Percentiles rank a stretch among this genome's conserved stretches.
Evolutionary conservation across 495 filamentous ascomycete species (phyloP).

Genomic region (Xylaria flabelliformis): DNA sequence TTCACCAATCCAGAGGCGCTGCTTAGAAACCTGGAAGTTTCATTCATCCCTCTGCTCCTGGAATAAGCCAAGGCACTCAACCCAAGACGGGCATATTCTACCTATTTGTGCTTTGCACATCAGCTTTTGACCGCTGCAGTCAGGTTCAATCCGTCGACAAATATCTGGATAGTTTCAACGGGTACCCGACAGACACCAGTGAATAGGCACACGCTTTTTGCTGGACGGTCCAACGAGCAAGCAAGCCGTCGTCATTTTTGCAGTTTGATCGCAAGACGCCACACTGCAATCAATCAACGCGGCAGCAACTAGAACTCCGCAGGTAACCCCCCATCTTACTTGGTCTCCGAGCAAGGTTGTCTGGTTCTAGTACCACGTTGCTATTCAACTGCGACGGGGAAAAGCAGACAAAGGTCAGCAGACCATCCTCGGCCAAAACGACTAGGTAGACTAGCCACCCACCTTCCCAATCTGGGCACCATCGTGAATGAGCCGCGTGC

Average conservation of each 20-base stretch:
- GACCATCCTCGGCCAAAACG: constrained; percentile 26
- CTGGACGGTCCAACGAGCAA: neutral
- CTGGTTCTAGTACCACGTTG: constrained; percentile 26
- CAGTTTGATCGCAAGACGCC: neutral
- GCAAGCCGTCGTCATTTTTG: neutral
- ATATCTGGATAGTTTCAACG: constrained; percentile 23
- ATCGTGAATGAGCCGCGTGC: constrained; percentile 21
- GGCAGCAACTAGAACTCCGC: constrained; percentile 4
- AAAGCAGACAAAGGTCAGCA: constrained; percentile 13
- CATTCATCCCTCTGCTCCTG: constrained; percentile 11
- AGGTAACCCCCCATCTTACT: neutral
- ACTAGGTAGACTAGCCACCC: constrained; percentile 24
- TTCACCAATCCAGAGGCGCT: constrained; percentile 8
- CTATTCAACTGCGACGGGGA: constrained; percentile 16
- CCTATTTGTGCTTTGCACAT: neutral
- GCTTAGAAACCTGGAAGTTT: constrained; percentile 30
- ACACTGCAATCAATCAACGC: neutral
- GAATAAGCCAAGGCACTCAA: neutral
- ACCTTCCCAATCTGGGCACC: constrained; percentile 28
- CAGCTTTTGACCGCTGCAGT: neutral
- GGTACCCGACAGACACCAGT: constrained; percentile 1
- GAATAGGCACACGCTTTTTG: neutral
- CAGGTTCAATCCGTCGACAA: constrained; percentile 10
- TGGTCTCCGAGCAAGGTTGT: neutral
- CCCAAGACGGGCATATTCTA: neutral